Evolutionary conservation across 2,329 filamentous ascomycete genomes (phyloP), one percentile per base, ranked within the genome.

Genomic region (Ophiostoma montium): DNA sequence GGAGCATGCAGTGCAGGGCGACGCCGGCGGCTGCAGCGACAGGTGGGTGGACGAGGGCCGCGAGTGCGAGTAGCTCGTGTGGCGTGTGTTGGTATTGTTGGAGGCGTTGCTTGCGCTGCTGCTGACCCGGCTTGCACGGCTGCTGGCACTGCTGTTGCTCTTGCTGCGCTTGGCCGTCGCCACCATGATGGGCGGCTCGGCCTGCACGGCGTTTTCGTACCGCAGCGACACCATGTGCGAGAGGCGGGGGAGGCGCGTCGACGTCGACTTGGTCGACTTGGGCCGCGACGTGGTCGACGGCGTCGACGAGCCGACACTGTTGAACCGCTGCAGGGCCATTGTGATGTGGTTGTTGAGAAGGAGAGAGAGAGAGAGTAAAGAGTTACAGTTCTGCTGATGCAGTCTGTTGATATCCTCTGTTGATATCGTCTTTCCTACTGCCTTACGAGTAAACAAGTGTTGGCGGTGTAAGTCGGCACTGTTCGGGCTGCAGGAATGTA

Each of bases 141-240:
- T 46, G 16, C 21, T 38, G 12, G 19, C 19, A 18, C 18, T 36
- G 35, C 33, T 27, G 38, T 23, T 44, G 30, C 32, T 39, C 31
- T 18, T 46, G 42, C 31, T 23, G 36, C 27, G 27, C 31, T 35
- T 60, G 47, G 61, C 59, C 15, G 31, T 59, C 46, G 60, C 59
- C 51, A 76, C 62, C 42, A 71, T 70, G 54, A 78, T 74, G 33
- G 77, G 78, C 52, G 73, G 73, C 60, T 75, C 71, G 44, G 73
- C 73, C 56, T 74, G 70, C 46, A 71, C 64, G 33, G 74, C 76
- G 61, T 80, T 71, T 59, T 82, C 78, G 64, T 82, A 81, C 51
- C 75, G 72, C 49, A 81, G 58, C 44, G 70, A 70, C 51, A 80
- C 67, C 56, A 80, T 61, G 36, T 47, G 16, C 55, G 62, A 64